Evolutionary conservation across 2,329 filamentous ascomycete genomes (phyloP), one percentile per base, ranked within the genome.

Genomic region (Sclerotinia subarctica): DNA sequence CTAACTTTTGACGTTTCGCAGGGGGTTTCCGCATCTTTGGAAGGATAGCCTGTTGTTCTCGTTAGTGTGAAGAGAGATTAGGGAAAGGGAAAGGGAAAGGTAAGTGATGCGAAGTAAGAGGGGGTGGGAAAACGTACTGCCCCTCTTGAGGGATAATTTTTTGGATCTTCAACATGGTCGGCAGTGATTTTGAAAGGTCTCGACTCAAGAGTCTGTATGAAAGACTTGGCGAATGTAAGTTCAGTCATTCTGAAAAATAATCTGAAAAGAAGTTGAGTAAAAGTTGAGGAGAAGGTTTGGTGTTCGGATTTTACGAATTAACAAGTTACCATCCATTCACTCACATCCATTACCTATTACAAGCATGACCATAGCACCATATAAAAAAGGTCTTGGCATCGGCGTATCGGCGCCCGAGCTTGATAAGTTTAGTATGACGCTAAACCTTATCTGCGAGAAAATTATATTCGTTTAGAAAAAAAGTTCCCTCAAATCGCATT

Each of bases 151-250:
- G 92, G 90, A 78, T 94, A 94, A 73, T 85, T 87, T 75, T 88
- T 89, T 62, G 92, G 88, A 77, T 97, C 92, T 80, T 94, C 92
- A 79, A 96, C 89, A 87, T 97, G 91, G 79, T 98, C 93, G 72
- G 91, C 83, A n/a, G 90, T 88, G 71, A 98, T 86, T 82, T 94
- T 96, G 74, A 88, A 79, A 10, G 93, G 90, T 62, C 90, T 88
- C 70, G 88, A 86, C 80, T 96, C 93, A 71, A 98, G 86, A 29
- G 88, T 86, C 64, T 88, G 83, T 73, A 99, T 88, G 80, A 96
- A 97, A 44, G 87, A 84, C 80, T 91, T 93, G 74, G 93, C 90
- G 79, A 97, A 98, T 63, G 88, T 82, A 70, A 94, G 80, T 84
- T 97, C 94, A n/a, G 90, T 85, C 90, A 94, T 94, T 72, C 74